Percentiles rank a stretch among this genome's conserved stretches.
These are phyloP conservation scores for Mycena rosella DNA, from an alignment of 768 basidiomycete genomes.

Conservation along the genomic window DNA sequence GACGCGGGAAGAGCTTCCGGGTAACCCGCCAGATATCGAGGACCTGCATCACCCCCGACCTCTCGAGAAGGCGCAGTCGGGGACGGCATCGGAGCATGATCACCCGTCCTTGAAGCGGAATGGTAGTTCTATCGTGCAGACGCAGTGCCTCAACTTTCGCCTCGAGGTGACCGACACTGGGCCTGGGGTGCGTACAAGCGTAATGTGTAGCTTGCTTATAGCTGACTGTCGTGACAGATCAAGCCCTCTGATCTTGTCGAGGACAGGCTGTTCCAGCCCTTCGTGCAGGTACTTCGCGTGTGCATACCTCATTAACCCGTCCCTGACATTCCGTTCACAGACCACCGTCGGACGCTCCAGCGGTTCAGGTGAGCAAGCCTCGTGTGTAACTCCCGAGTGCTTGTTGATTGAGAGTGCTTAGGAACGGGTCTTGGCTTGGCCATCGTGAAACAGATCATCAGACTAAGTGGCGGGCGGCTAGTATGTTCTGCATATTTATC, in stretches of 20 bases:
- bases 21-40: slow-evolving; percentile 29
- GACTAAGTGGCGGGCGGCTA: slow-evolving; percentile 55
- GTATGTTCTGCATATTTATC: slow-evolving; percentile 29
- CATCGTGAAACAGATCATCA: slow-evolving; percentile 58
- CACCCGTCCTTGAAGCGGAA: not conserved
- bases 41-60: not conserved
- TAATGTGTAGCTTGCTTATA: not conserved
- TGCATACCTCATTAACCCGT: slow-evolving; percentile 1
- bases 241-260: slow-evolving; percentile 42
- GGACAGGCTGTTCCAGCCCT: slow-evolving; percentile 43
- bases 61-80: not conserved
- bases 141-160: slow-evolving; percentile 37
- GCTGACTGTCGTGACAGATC: slow-evolving; percentile 21
- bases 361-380: slow-evolving; percentile 43
- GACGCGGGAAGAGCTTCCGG: slow-evolving; percentile 33
- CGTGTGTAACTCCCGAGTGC: not conserved
- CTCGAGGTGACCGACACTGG: slow-evolving; percentile 35
- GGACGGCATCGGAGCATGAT: not conserved
- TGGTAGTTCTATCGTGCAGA: slow-evolving; percentile 21
- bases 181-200: slow-evolving; percentile 31
- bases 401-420: too few species aligned
- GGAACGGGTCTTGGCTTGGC: slow-evolving; percentile 58
- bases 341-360: slow-evolving; percentile 55
- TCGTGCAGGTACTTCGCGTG: slow-evolving; percentile 36
- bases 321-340: slow-evolving; percentile 24